A percentile compares a stretch with the other conserved stretches of the same genome.
Conservation (phyloP, 2,329 filamentous ascomycete genomes). For the Chlorencoelia australis region DNA sequence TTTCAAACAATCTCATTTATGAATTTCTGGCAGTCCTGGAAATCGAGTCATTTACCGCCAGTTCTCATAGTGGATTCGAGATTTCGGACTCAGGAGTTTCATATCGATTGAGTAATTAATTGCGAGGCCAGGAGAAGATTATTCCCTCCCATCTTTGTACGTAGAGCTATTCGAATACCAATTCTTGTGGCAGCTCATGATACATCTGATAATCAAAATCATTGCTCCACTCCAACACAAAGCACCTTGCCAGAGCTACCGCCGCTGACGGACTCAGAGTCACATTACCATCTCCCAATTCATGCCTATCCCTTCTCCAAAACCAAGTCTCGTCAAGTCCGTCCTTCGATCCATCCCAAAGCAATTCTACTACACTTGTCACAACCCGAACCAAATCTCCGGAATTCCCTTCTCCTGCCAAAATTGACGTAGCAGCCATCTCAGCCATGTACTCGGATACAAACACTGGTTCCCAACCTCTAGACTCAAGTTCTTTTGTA, state of each 20-base stretch:
- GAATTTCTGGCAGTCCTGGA: too few relatives aligned
- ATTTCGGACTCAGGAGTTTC: too few relatives aligned
- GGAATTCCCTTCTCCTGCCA: slow-evolving; percentile 25
- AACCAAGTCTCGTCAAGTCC: not conserved
- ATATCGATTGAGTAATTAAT: too few relatives aligned
- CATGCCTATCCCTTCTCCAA: too few relatives aligned
- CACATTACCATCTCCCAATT: not conserved
- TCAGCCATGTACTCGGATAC: slow-evolving; percentile 20
- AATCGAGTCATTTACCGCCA: too few relatives aligned
- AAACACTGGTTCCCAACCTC: not conserved
- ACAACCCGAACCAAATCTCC: slow-evolving; percentile 27
- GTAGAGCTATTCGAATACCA: too few relatives aligned
- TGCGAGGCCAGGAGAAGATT: too few relatives aligned
- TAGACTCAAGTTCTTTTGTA: not conserved
- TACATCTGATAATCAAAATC: slow-evolving; percentile 1
- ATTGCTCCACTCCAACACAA: not conserved
- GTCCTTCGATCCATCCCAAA: not conserved
- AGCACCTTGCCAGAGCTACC: not conserved
- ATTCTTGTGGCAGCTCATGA: slow-evolving; percentile 2
- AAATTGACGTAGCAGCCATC: slow-evolving; percentile 23
- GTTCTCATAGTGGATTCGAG: too few relatives aligned
- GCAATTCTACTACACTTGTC: slow-evolving; percentile 17
- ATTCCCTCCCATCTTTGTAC: too few relatives aligned
- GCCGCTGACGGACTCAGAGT: not conserved
- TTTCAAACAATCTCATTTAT: too few relatives aligned